Evolutionary conservation across 2,329 filamentous ascomycete species (phyloP).

Genomic region (Trichoderma harzianum): DNA sequence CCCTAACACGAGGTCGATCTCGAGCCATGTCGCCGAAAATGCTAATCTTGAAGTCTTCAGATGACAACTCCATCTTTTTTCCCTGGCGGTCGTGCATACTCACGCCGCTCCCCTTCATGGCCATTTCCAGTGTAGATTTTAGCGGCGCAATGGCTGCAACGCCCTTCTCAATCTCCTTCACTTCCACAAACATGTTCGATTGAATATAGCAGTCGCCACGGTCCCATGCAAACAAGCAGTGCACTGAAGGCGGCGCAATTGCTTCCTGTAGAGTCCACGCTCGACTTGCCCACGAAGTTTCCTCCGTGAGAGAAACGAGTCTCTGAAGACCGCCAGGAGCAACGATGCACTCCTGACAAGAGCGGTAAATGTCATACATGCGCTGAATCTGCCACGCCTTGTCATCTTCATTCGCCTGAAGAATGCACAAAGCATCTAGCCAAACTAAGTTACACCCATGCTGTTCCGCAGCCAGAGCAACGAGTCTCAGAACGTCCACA

Average conservation of each 20-base stretch:
- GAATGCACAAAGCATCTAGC: constrained; percentile 9
- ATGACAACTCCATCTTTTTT: neutral
- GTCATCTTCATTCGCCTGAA: neutral
- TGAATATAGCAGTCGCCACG: neutral
- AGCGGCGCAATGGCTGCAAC: neutral
- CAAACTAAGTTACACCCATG: neutral
- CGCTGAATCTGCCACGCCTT: constrained; percentile 15
- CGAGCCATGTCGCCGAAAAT: neutral
- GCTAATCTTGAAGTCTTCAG: neutral
- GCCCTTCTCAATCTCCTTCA: neutral
- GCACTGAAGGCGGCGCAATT: neutral
- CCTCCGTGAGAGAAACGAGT: neutral
- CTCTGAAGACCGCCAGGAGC: neutral
- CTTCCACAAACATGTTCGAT: neutral
- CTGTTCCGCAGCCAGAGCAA: neutral
- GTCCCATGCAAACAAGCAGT: neutral
- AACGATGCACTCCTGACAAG: neutral
- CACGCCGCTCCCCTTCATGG: neutral
- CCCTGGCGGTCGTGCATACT: neutral
- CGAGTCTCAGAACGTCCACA: neutral
- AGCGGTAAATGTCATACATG: constrained; percentile 7
- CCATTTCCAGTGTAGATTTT: neutral
- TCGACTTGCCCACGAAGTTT: neutral
- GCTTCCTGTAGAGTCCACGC: constrained; percentile 10
- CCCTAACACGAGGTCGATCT: neutral